phyloP scores from a whole-genome alignment of 2,329 filamentous ascomycete species.

The Penicillium sp. region DNA sequence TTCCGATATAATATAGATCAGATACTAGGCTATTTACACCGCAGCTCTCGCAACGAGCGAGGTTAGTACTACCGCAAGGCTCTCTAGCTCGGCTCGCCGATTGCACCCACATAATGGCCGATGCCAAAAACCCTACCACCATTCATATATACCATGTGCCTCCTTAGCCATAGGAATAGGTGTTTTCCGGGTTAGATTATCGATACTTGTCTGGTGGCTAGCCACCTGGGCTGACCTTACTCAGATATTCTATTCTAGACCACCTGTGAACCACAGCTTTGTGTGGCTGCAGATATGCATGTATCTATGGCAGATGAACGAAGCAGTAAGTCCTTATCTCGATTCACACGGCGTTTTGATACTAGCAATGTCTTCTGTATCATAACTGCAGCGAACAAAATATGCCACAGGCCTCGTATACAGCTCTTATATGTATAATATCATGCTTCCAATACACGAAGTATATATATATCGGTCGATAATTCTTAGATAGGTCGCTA shows the following conservation, averaged over 20 bases:
- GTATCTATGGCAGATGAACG: conserved; percentile 5
- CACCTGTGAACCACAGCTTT: neutral
- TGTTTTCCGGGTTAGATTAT: neutral
- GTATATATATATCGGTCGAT: conserved; percentile 1
- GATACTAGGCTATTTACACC: too few relatives aligned
- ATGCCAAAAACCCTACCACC: conserved; percentile 3
- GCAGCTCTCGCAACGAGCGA: too few relatives aligned
- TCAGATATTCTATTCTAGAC: conserved; percentile 2
- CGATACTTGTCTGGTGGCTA: conserved; percentile 3
- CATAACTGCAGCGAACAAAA: neutral
- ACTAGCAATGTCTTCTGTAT: conserved; percentile 1
- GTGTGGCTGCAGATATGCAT: conserved; percentile 5
- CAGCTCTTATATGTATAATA: conserved; percentile 2
- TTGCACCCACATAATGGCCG: conserved; percentile 2
- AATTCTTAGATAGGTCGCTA: conserved; percentile 1
- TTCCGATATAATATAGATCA: too few relatives aligned
- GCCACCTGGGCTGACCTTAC: conserved; percentile 3
- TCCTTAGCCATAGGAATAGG: neutral
- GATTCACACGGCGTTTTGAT: neutral
- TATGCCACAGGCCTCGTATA: neutral
- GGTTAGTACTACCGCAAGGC: too few relatives aligned
- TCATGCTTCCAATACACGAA: neutral
- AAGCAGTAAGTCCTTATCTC: neutral
- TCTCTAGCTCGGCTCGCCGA: too few relatives aligned
- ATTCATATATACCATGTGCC: conserved; percentile 4